phyloP scores from a whole-genome alignment of 257 asterid species.

The Rehmannia glutinosa region DNA sequence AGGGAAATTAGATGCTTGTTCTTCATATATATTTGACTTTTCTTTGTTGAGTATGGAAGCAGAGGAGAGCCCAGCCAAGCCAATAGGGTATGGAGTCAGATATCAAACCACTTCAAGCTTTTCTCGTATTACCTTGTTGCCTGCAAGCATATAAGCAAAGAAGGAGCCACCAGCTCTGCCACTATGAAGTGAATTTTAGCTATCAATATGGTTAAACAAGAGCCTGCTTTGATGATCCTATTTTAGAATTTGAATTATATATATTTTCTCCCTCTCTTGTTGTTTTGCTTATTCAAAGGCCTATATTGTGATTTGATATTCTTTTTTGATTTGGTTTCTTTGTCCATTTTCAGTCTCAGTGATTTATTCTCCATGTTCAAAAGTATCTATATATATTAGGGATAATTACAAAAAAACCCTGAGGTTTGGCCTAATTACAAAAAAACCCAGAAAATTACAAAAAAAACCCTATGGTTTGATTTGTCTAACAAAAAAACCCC shows the following conservation, averaged over 20 bases:
- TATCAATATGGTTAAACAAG: conserved; percentile 3
- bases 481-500: too few species aligned
- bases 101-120: conserved; percentile 3
- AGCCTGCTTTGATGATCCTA: conserved; percentile 11
- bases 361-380: conserved; percentile 10
- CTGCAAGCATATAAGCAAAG: not conserved
- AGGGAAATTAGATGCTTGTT: not conserved
- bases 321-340: not conserved
- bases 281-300: not conserved
- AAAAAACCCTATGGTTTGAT: too few species aligned
- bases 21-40: not conserved
- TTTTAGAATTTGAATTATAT: conserved; percentile 3
- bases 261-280: not conserved
- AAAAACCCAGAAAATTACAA: too few species aligned
- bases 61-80: not conserved
- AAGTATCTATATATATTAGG: too few species aligned
- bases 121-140: not conserved
- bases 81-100: not conserved
- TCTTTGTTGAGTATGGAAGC: not conserved
- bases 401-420: too few species aligned
- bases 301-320: not conserved
- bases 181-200: conserved; percentile 1
- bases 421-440: too few species aligned
- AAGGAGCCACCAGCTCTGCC: not conserved
- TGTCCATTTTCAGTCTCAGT: not conserved